Evolutionary conservation across 371 early-diverging fungal species (phyloP), one percentile per base, ranked within the genome.

Genomic region (Batrachochytrium dendrobatidis): DNA sequence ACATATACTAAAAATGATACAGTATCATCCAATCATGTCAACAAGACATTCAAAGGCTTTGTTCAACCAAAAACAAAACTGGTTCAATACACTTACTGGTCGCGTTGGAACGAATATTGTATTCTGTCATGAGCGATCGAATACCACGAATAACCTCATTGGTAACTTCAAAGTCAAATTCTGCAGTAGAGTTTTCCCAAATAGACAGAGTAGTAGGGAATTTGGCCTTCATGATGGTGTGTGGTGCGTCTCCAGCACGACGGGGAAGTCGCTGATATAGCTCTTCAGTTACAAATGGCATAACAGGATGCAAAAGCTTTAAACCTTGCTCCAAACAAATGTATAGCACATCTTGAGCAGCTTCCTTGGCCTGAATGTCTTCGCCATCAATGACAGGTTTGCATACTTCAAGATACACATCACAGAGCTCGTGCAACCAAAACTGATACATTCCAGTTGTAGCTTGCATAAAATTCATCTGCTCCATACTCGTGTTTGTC

Each of bases 261-360:
- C 76, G 55, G 8, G 61, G 71, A 55, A 96, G 73, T 57, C 94
- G 87, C 76, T 98, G 99, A 82, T 85, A 99, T 62, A 99, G 78
- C 76, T 99, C 99, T 79, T 99, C 99, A 24, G 99, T 97, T 44
- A 99, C 86, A 72, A 91, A 99, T 12, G 99, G 99, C 95, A 98
- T 96, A 81, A 98, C 91, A 29, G 99, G 98, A 75, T 98, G 98
- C 67, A 99, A 75, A 60, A 99, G 77, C 71, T 84, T 87, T 63
- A 99, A 76, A 20, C 92, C 95, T 46, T 82, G 83, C 61, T 96
- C 94, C 65, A 98, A 83, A 72, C 94, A 93, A 24, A 90, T 94
- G 77, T 93, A 99, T 56, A 91, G 78, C 31, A 88, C 90, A 62
- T 71, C 74, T 54, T 52, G 56, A 34, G 66, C 58, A 17, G 67